These are phyloP conservation scores for Alternaria tenuissima DNA, from an alignment of 2,329 filamentous ascomycete species.

Conservation along the genomic window DNA sequence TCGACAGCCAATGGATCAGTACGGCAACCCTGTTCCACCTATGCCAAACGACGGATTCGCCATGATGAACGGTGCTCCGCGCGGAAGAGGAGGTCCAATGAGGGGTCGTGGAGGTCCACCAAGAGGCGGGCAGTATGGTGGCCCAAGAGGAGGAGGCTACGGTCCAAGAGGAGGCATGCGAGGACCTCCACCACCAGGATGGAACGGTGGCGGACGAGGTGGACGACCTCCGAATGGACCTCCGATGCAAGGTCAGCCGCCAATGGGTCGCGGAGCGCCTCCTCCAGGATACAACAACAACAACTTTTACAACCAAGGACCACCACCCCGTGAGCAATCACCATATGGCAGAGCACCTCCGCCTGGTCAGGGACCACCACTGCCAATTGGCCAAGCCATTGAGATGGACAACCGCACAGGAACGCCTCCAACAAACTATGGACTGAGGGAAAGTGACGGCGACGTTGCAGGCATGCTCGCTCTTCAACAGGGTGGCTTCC, in stretches of 20 bases:
- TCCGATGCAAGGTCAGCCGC: constrained; percentile 45
- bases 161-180: constrained; percentile 50
- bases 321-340: constrained; percentile 50
- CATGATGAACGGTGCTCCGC: constrained; percentile 48
- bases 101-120: constrained; percentile 52
- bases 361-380: constrained; percentile 39
- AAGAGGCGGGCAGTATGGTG: constrained; percentile 46
- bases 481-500: constrained; percentile 65
- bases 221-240: constrained; percentile 43
- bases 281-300: constrained; percentile 55
- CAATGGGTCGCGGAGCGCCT: constrained; percentile 52
- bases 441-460: constrained; percentile 68
- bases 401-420: constrained; percentile 76
- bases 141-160: constrained; percentile 48
- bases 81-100: constrained; percentile 53
- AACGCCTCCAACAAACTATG: constrained; percentile 48
- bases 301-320: constrained; percentile 42
- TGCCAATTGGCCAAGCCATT: constrained; percentile 68
- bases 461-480: constrained; percentile 79
- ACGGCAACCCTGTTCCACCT: constrained; percentile 66
- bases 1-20: constrained; percentile 65
- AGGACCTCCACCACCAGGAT: constrained; percentile 53
- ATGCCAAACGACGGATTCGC: constrained; percentile 55
- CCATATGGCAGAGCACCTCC: constrained; percentile 67
- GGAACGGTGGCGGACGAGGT: constrained; percentile 49